Conservation (phyloP, 2,329 filamentous ascomycete species). For the Talaromyces sp. region DNA sequence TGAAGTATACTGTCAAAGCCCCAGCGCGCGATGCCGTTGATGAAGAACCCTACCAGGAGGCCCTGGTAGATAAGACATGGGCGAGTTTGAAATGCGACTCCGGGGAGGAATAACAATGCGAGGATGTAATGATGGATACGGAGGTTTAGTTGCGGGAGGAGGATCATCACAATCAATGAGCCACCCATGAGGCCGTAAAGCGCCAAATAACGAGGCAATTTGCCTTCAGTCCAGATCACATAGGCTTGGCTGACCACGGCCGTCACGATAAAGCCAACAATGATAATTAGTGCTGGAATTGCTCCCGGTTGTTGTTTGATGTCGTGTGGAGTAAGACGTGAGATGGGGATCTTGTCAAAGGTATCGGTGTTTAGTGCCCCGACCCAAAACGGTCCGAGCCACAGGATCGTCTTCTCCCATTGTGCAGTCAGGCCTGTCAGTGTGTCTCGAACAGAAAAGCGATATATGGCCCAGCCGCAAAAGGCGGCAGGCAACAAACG, state of each 20-base stretch:
- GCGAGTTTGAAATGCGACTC: conserved; percentile 54
- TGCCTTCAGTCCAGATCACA: conserved; percentile 52
- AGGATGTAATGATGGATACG: conserved; percentile 62
- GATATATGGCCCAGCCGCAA: conserved; percentile 52
- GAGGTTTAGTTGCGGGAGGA: conserved; percentile 52
- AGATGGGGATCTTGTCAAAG: conserved; percentile 57
- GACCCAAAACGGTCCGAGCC: conserved; percentile 56
- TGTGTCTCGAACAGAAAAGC: conserved; percentile 46
- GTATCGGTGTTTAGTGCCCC: conserved; percentile 58
- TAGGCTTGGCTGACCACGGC: conserved; percentile 53
- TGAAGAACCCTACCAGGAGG: conserved; percentile 55
- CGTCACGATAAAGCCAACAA: conserved; percentile 45
- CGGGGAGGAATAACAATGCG: conserved; percentile 52
- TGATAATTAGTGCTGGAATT: conserved; percentile 49
- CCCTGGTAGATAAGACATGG: conserved; percentile 56
- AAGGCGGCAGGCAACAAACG: conserved; percentile 56
- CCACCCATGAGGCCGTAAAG: conserved; percentile 45
- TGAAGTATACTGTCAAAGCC: conserved; percentile 56
- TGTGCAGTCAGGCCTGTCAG: conserved; percentile 49
- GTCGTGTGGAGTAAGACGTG: conserved; percentile 57
- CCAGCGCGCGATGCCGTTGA: conserved; percentile 60
- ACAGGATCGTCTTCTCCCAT: conserved; percentile 55
- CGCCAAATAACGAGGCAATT: conserved; percentile 46
- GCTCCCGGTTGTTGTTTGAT: conserved; percentile 56
- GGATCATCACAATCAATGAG: conserved; percentile 44